Percentiles rank a stretch among this genome's conserved stretches.
These are phyloP conservation scores for Trichophaea hybrida DNA, from an alignment of 2,329 filamentous ascomycete genomes.

Conservation along the genomic window DNA sequence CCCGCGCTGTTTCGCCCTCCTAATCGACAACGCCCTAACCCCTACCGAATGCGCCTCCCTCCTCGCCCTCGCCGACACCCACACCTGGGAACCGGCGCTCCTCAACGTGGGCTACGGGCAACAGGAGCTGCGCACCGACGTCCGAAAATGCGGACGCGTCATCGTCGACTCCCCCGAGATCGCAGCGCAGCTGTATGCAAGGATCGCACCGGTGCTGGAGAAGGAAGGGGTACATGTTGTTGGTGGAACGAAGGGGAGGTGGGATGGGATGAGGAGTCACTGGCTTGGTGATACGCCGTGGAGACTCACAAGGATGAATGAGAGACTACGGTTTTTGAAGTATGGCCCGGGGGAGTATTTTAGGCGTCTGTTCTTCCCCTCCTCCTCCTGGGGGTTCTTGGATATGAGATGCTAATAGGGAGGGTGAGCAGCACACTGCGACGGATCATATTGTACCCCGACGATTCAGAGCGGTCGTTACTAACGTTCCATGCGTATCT, in stretches of 20 bases:
- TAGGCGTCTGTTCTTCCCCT: conserved; percentile 13
- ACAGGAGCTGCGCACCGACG: conserved; percentile 2
- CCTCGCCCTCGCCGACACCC: background rate
- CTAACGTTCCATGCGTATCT: conserved; percentile 24
- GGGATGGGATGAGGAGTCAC: background rate
- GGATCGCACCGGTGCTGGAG: conserved; percentile 14
- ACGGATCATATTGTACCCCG: conserved; percentile 20
- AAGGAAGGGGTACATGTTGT: conserved; percentile 4
- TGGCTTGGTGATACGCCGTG: conserved; percentile 9
- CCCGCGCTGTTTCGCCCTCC: background rate
- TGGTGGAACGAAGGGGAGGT: background rate
- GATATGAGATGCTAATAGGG: background rate
- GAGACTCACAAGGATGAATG: conserved; percentile 18
- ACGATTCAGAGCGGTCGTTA: conserved; percentile 14
- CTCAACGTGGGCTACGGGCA: background rate
- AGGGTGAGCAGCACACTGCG: conserved; percentile 15
- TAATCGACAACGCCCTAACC: conserved; percentile 1
- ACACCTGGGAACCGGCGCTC: background rate
- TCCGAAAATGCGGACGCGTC: conserved; percentile 18
- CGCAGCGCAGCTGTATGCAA: conserved; percentile 13
- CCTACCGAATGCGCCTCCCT: conserved; percentile 2
- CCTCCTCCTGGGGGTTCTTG: background rate
- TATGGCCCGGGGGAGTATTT: conserved; percentile 21
- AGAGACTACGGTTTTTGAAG: conserved; percentile 18
- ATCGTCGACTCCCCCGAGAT: conserved; percentile 16